A percentile compares a stretch with the other conserved stretches of the same genome.
Evolutionary conservation across 164 flowering plant genomes (phyloP).

Genomic region (Tinospora cordifolia): DNA sequence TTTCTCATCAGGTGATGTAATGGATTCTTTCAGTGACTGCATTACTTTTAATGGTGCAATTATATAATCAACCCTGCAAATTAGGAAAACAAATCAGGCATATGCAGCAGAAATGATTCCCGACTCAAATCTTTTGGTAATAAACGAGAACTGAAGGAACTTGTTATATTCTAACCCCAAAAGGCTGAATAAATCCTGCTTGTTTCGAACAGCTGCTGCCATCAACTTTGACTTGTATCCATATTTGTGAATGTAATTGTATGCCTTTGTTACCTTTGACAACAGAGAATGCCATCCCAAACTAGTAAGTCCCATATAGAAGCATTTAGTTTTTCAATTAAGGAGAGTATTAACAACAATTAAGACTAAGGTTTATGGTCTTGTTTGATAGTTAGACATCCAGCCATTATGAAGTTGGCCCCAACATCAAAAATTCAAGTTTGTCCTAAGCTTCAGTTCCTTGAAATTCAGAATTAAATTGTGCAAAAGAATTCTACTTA

Average conservation of each 20-base stretch:
- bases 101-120: neutral
- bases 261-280: slow-evolving; percentile 76
- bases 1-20: slow-evolving; percentile 71
- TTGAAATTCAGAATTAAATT: no score
- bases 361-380: neutral
- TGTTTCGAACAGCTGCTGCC: slow-evolving; percentile 98
- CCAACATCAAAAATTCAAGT: no score
- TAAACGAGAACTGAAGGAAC: no score
- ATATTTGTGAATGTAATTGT: slow-evolving; percentile 89
- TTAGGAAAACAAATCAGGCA: slow-evolving; percentile 8
- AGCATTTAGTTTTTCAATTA: neutral
- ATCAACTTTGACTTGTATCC: slow-evolving; percentile 90
- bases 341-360: neutral
- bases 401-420: neutral
- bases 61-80: slow-evolving; percentile 82
- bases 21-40: slow-evolving; percentile 83
- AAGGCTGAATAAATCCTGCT: slow-evolving; percentile 88
- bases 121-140: no score
- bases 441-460: no score
- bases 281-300: slow-evolving; percentile 1
- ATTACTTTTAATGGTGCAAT: slow-evolving; percentile 86
- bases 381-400: neutral
- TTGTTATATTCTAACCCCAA: slow-evolving; percentile 48
- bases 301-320: neutral
- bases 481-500: neutral